Evolutionary conservation across 345 rosid species (phyloP), one percentile per base, ranked within the genome.

Genomic region (Chamaenerion angustifolium): DNA sequence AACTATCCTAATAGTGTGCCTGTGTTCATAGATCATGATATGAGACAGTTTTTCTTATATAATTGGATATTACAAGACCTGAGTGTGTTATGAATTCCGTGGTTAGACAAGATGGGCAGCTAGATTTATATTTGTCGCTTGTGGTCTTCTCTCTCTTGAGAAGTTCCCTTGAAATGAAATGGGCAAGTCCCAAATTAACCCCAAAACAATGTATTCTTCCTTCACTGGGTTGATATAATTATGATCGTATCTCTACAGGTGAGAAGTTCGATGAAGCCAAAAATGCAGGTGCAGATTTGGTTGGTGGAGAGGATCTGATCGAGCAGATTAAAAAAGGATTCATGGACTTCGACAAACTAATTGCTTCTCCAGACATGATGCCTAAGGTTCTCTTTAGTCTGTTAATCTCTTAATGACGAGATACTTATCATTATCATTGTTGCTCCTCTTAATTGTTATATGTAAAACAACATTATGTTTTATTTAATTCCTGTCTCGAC

Each of bases 311-410:
- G 61, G 99, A 92, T 65, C 69, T 92, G 71, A 87, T 92, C 43
- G 86, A 78, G 64, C 88, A 79, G 64, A 92, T 92, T 25, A 92
- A 87, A 69, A 79, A 77, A 70, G 99, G 99, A 52, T 82, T 84
- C 79, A 84, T 87, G 90, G 94, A 92, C 16, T 92, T 92, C 43
- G 96, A 92, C 75, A 92, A 84, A 71, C 64, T 92, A 51, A 92
- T 92, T 80, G 99, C 96, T 52, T 92, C 99, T 43, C 94, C 96
- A 0, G 99, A 92, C 70, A 87, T 92, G 99, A 92, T 92, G 99
- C 84, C 85, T 52, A 87, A 92, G 99, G 98, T 92, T 55, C 56
- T 71, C 65, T 59, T 65, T 50, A 61, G 47, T 62, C 45, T 23
- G 4, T 37, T 27, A 13, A 21, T 16, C 12, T 40, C 8, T 42